phyloP scores from a whole-genome alignment of 108 stramenopile species.

The Fragilaria radians region DNA sequence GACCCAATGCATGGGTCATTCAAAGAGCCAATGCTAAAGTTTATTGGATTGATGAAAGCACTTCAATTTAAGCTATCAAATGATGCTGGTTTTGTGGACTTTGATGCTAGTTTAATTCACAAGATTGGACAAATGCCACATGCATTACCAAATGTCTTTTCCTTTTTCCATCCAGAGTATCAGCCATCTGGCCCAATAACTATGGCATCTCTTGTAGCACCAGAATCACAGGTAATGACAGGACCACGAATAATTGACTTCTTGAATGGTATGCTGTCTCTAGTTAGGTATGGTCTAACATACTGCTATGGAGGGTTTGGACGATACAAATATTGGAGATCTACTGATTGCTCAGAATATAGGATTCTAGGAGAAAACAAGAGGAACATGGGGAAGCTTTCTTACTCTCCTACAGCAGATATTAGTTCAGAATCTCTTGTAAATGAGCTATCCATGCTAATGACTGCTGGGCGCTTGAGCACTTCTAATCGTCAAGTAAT shows the following conservation, averaged over 20 bases:
- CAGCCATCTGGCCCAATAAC: constrained; percentile 35
- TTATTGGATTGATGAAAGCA: constrained; percentile 41
- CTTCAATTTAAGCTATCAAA: constrained; percentile 28
- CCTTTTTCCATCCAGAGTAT: constrained; percentile 49
- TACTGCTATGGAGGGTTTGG: constrained; percentile 40
- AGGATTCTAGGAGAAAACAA: background rate
- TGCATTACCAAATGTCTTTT: constrained; percentile 41
- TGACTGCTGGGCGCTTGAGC: constrained; percentile 53
- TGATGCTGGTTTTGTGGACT: constrained; percentile 4
- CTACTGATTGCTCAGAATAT: background rate
- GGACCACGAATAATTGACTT: constrained; percentile 22
- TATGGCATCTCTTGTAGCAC: constrained; percentile 29
- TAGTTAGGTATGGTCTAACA: constrained; percentile 51
- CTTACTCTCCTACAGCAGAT: background rate
- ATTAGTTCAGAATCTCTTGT: constrained; percentile 6
- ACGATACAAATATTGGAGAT: background rate
- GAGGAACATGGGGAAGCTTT: background rate
- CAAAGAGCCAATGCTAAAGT: constrained; percentile 49
- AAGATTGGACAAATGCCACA: constrained; percentile 40
- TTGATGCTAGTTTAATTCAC: constrained; percentile 11
- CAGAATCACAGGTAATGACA: constrained; percentile 38
- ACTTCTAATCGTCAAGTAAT: constrained; percentile 11
- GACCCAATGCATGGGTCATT: constrained; percentile 54
- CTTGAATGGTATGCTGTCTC: constrained; percentile 38
- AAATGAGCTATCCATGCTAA: constrained; percentile 45